A percentile compares a stretch with the other conserved stretches of the same genome.
These are phyloP conservation scores for Mimosa pudica DNA, from an alignment of 306 rosid genomes.

Conservation along the genomic window DNA sequence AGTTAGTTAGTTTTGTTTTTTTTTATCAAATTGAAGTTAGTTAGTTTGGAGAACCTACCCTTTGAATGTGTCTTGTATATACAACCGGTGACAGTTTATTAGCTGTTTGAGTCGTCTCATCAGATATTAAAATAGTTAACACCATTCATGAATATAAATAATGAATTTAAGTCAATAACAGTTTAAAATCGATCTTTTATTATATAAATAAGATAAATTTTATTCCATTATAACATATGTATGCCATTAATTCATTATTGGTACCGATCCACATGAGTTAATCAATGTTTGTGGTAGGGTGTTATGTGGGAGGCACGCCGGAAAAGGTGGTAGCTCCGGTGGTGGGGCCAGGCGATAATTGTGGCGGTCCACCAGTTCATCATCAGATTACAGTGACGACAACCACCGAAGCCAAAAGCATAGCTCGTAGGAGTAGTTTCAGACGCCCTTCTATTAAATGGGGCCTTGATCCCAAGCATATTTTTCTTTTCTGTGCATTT, in stretches of 20 bases:
- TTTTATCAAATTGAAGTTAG: neutral
- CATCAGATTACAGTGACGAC: constrained; percentile 55
- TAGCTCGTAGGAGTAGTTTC: constrained; percentile 64
- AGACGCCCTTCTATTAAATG: constrained; percentile 58
- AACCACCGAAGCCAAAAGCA: constrained; percentile 50
- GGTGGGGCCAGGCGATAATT: constrained; percentile 48
- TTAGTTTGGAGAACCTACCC: constrained; percentile 24
- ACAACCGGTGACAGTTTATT: neutral
- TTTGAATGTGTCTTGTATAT: constrained; percentile 10
- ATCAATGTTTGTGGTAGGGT: constrained; percentile 37
- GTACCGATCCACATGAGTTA: neutral
- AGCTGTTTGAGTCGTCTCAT: neutral
- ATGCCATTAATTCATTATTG: too few species aligned
- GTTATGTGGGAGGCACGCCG: constrained; percentile 41
- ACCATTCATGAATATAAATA: neutral
- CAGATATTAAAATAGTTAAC: neutral
- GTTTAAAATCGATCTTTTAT: neutral
- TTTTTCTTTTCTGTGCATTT: constrained; percentile 78
- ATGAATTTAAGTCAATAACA: neutral
- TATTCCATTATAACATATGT: neutral
- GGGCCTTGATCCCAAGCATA: constrained; percentile 73
- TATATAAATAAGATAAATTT: neutral
- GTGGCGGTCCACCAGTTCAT: constrained; percentile 54
- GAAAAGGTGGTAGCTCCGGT: constrained; percentile 42
- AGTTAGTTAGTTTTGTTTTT: neutral